Evolutionary conservation across 192 early-diverging fungal genomes (phyloP).

Genomic region (Backusella sp.): DNA sequence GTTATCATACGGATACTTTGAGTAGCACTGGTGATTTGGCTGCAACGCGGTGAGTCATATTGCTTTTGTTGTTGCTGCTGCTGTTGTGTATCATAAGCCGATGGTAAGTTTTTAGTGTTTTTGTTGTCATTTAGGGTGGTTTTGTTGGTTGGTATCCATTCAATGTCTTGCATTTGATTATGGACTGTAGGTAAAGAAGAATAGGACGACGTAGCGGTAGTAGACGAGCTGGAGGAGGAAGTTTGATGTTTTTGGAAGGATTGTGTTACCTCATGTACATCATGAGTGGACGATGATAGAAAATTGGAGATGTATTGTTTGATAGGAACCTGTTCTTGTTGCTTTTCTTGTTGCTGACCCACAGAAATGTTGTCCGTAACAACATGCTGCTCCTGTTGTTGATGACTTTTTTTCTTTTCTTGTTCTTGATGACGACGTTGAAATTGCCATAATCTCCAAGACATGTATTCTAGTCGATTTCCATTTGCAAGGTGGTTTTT

Average conservation of each 20-base stretch:
- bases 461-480: slow-evolving; percentile 33
- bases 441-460: slow-evolving; percentile 34
- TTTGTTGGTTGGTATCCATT: background rate
- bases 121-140: background rate
- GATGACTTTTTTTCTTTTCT: background rate
- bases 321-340: background rate
- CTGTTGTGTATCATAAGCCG: background rate
- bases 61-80: background rate
- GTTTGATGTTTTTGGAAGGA: background rate
- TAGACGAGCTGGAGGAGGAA: background rate
- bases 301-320: slow-evolving; percentile 9
- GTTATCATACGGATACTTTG: slow-evolving; percentile 7
- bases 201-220: background rate
- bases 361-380: background rate
- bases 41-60: background rate
- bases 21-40: slow-evolving; percentile 6
- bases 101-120: background rate
- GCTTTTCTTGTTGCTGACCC: background rate
- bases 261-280: slow-evolving; percentile 4
- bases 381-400: background rate
- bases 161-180: background rate
- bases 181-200: background rate
- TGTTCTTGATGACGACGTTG: background rate
- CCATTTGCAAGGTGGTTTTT: slow-evolving; percentile 26
- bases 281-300: slow-evolving; percentile 10